phyloP scores from a whole-genome alignment of 257 asterid species.

The Penstemon barbatus region DNA sequence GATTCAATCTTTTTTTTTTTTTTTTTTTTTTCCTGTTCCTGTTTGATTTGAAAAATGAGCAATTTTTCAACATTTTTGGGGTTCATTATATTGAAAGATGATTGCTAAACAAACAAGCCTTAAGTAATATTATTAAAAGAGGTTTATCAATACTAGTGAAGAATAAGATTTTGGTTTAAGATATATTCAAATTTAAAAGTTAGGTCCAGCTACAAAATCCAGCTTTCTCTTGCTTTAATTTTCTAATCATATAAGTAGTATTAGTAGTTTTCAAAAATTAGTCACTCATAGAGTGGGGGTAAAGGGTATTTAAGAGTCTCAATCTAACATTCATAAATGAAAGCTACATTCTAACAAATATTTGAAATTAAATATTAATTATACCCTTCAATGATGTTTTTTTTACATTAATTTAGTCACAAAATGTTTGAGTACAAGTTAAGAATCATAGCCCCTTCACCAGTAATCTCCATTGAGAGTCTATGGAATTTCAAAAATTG shows the following conservation, averaged over 20 bases:
- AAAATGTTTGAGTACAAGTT: too few species aligned
- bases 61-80: neutral
- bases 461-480: too few species aligned
- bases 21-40: neutral
- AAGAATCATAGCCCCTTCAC: too few species aligned
- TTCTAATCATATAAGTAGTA: neutral
- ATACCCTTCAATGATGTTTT: neutral
- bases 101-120: too few species aligned
- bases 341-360: slow-evolving; percentile 45
- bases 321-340: slow-evolving; percentile 46
- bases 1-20: neutral
- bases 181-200: slow-evolving; percentile 20
- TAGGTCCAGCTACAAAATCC: slow-evolving; percentile 30
- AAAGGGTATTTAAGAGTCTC: slow-evolving; percentile 23
- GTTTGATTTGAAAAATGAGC: neutral
- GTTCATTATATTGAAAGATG: neutral
- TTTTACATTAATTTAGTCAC: neutral
- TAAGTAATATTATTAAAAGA: neutral
- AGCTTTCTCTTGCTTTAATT: slow-evolving; percentile 6
- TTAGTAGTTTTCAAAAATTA: slow-evolving; percentile 14
- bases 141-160: slow-evolving; percentile 20
- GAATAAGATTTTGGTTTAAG: slow-evolving; percentile 17
- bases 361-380: slow-evolving; percentile 18
- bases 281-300: slow-evolving; percentile 26
- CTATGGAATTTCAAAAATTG: neutral